Evolutionary conservation across 1,284 basidiomycete genomes (phyloP).

Genomic region (Cryptococcus maquisensis): DNA sequence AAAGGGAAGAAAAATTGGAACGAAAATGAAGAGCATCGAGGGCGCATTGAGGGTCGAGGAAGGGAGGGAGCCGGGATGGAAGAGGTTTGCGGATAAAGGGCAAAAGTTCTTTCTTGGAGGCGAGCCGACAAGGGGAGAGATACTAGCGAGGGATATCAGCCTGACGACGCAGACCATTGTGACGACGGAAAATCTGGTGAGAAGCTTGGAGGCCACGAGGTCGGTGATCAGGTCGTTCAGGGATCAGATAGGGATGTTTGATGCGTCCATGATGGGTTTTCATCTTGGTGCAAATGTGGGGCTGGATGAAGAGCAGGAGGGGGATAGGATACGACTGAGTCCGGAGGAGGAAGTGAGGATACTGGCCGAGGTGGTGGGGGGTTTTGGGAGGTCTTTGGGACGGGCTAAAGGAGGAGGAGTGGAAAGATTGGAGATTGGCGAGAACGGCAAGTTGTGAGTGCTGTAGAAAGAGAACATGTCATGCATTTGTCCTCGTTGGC

Average conservation of each 20-base stretch:
- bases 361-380: slow-evolving; percentile 24
- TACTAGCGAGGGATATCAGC: slow-evolving; percentile 31
- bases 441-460: no score
- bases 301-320: slow-evolving; percentile 18
- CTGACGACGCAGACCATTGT: slow-evolving; percentile 29
- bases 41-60: slow-evolving; percentile 17
- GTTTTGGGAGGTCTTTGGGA: slow-evolving; percentile 20
- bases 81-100: slow-evolving; percentile 23
- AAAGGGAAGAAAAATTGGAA: slow-evolving; percentile 13
- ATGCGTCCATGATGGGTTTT: slow-evolving; percentile 41
- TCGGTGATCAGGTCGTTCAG: slow-evolving; percentile 30
- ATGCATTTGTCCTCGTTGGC: no score
- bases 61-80: slow-evolving; percentile 35
- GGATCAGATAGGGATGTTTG: slow-evolving; percentile 37
- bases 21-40: slow-evolving; percentile 11
- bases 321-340: slow-evolving; percentile 19
- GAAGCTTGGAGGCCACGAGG: slow-evolving; percentile 26
- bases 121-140: slow-evolving; percentile 27
- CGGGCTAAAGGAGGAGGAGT: no score
- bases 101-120: slow-evolving; percentile 37
- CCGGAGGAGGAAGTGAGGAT: slow-evolving; percentile 36
- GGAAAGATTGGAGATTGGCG: no score
- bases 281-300: slow-evolving; percentile 42
- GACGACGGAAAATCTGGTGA: slow-evolving; percentile 21
- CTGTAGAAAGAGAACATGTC: no score